Evolutionary conservation across 306 rosid species (phyloP).

Genomic region (Carpinus viminea): DNA sequence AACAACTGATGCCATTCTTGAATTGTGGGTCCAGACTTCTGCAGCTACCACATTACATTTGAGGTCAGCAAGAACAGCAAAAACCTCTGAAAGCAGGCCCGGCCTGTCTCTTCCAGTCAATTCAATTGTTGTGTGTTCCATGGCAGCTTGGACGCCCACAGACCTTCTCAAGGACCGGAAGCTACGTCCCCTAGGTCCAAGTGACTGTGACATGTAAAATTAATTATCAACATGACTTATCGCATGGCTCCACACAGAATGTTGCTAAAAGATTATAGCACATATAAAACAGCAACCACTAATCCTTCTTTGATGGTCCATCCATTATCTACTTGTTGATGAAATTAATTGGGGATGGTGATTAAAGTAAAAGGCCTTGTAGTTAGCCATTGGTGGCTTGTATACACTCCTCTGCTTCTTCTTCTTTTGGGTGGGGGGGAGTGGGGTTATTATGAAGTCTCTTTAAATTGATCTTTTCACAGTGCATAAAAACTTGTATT

Average conservation of each 20-base stretch:
- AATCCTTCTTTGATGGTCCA: constrained; percentile 21
- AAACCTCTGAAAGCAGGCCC: constrained; percentile 93
- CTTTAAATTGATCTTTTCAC: background rate
- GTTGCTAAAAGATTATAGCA: background rate
- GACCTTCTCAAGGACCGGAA: constrained; percentile 83
- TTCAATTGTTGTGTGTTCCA: constrained; percentile 79
- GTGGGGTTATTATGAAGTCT: background rate
- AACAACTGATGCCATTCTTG: constrained; percentile 96
- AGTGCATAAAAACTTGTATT: background rate
- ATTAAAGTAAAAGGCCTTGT: constrained; percentile 1
- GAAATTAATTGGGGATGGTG: constrained; percentile 9
- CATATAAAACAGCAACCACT: constrained; percentile 18
- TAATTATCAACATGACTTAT: constrained; percentile 15
- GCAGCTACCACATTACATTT: constrained; percentile 97
- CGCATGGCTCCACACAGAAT: constrained; percentile 14
- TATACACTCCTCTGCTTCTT: background rate
- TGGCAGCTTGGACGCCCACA: constrained; percentile 84
- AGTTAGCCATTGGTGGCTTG: background rate
- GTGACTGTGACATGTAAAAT: constrained; percentile 54
- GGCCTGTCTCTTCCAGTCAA: constrained; percentile 92
- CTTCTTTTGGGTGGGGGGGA: background rate
- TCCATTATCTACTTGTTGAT: constrained; percentile 20
- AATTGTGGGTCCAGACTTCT: constrained; percentile 98
- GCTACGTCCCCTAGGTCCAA: constrained; percentile 76
- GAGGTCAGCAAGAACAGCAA: constrained; percentile 90